A percentile compares a stretch with the other conserved stretches of the same genome.
Evolutionary conservation across 2,329 filamentous ascomycete species (phyloP).

Genomic region (Aspergillus brasiliensis): DNA sequence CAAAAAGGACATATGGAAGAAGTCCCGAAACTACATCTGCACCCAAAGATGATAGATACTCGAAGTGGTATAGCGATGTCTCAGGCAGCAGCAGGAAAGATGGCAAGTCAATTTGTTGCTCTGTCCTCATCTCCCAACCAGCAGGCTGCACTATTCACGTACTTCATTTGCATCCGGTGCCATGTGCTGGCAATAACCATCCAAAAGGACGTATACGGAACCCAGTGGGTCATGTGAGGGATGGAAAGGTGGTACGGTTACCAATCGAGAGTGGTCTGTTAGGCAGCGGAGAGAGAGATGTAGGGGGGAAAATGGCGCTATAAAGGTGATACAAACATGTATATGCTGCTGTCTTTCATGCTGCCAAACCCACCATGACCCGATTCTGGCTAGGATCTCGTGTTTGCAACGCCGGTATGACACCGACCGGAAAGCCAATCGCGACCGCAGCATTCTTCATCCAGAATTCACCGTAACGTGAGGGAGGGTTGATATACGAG

Average conservation of each 20-base stretch:
- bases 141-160: neutral
- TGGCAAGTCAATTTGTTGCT: neutral
- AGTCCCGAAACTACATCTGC: too few species aligned
- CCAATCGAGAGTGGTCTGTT: neutral
- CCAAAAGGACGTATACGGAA: neutral
- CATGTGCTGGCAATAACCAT: neutral
- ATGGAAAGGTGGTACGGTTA: neutral
- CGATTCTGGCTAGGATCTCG: neutral
- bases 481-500: neutral
- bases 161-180: neutral
- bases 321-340: neutral
- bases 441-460: neutral
- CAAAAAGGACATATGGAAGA: neutral
- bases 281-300: neutral
- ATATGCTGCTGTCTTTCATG: neutral
- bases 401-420: neutral
- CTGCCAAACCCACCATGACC: neutral
- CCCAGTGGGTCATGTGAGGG: neutral
- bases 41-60: neutral
- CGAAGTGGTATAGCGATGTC: neutral
- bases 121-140: neutral
- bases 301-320: neutral
- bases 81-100: neutral
- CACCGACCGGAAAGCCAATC: neutral
- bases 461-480: neutral